Conservation (phyloP, 106 monocot species). For the Platanthera zijinensis region DNA sequence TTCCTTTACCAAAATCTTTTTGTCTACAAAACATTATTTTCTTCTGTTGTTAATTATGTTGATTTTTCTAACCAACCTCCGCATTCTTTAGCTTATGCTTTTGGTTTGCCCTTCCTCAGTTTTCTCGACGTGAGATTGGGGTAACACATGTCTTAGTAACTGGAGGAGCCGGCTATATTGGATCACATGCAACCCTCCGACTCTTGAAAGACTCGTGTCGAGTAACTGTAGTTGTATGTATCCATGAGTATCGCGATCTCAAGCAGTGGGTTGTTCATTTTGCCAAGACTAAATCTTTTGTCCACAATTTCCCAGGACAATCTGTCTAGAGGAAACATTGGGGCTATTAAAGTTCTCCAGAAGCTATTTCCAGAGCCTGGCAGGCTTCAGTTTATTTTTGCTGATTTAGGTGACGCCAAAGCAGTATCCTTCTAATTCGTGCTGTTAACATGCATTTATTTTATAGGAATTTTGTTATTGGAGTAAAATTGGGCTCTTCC, state of each 20-base stretch:
- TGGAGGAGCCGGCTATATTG: conserved; percentile 96
- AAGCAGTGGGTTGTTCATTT: neutral
- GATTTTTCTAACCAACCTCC: neutral
- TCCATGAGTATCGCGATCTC: neutral
- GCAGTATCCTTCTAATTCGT: conserved; percentile 42
- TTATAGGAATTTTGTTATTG: neutral
- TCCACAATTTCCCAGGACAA: conserved; percentile 39
- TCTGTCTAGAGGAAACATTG: conserved; percentile 77
- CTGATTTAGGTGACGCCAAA: conserved; percentile 63
- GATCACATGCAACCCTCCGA: conserved; percentile 91
- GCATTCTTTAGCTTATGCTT: neutral
- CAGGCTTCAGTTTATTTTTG: conserved; percentile 58
- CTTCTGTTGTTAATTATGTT: neutral
- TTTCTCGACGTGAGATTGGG: conserved; percentile 74
- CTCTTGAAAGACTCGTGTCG: conserved; percentile 85
- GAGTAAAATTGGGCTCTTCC: conserved; percentile 7
- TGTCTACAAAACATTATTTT: neutral
- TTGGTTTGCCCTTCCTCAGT: conserved; percentile 31
- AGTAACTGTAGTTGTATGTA: conserved; percentile 89
- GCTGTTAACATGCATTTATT: neutral
- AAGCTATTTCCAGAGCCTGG: conserved; percentile 60
- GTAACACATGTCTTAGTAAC: conserved; percentile 94
- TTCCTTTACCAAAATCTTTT: neutral
- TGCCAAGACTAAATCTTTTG: neutral
- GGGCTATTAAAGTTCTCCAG: conserved; percentile 53